A percentile compares a stretch with the other conserved stretches of the same genome.
These are phyloP conservation scores for Amorphotheca resinae DNA, from an alignment of 495 filamentous ascomycete species.

Conservation along the genomic window DNA sequence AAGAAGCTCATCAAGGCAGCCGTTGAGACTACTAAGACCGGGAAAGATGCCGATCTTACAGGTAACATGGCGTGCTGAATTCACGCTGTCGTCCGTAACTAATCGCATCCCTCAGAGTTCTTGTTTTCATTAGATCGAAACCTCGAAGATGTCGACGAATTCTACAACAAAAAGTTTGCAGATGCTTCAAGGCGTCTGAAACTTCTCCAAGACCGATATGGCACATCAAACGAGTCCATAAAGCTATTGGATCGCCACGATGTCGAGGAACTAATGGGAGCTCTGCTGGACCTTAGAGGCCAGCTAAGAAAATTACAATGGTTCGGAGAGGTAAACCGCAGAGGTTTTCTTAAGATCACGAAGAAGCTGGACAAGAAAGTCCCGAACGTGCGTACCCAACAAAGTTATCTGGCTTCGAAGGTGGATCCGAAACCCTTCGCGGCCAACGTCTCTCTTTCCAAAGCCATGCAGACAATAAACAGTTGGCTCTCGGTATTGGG, in stretches of 20 bases:
- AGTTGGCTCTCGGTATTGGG: conserved; percentile 76
- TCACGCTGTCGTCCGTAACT: background rate
- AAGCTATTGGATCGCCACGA: conserved; percentile 55
- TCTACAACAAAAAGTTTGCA: conserved; percentile 89
- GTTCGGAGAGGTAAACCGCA: conserved; percentile 94
- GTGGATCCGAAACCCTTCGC: conserved; percentile 79
- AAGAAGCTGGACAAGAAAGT: conserved; percentile 96
- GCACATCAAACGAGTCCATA: conserved; percentile 36
- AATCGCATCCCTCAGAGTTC: conserved; percentile 51
- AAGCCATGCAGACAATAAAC: conserved; percentile 68
- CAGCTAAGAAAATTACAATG: conserved; percentile 86
- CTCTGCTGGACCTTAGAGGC: conserved; percentile 74
- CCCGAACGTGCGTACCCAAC: conserved; percentile 55
- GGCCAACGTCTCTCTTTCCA: conserved; percentile 51
- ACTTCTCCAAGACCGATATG: conserved; percentile 75
- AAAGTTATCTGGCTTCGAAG: conserved; percentile 72
- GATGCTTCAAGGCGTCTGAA: conserved; percentile 74
- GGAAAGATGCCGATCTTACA: conserved; percentile 69
- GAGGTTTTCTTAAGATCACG: conserved; percentile 93
- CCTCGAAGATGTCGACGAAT: conserved; percentile 85
- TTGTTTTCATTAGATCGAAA: conserved; percentile 92
- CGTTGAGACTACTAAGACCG: conserved; percentile 43
- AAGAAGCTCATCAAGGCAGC: conserved; percentile 86
- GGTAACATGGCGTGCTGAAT: conserved; percentile 21
- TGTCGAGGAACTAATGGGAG: conserved; percentile 74